Evolutionary conservation across 1,139 yeast species (phyloP).

Genomic region (Wickerhamomyces sp.): DNA sequence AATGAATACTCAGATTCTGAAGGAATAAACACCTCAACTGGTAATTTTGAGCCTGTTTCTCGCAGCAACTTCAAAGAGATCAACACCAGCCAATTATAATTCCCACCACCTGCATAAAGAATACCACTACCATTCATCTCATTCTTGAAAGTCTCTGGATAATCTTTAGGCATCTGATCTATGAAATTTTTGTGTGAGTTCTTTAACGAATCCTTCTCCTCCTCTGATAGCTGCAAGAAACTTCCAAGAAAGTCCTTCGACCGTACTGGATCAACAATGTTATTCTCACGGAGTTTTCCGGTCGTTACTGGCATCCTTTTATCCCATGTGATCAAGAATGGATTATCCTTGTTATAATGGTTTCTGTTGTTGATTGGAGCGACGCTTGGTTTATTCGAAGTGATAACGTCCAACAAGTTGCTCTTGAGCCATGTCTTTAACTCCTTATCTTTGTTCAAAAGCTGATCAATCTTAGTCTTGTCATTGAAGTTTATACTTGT

Average conservation of each 20-base stretch:
- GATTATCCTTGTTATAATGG: conserved; percentile 18
- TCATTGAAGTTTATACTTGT: too few species aligned
- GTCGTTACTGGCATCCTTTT: conserved; percentile 18
- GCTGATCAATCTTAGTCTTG: conserved; percentile 1
- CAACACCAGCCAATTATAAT: conserved; percentile 66
- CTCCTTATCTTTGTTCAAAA: conserved; percentile 1
- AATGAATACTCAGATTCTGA: conserved; percentile 59
- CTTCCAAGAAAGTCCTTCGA: conserved; percentile 18
- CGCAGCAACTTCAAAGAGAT: conserved; percentile 61
- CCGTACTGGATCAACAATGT: conserved; percentile 18
- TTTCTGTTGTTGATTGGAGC: conserved; percentile 16
- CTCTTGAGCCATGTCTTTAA: conserved; percentile 7
- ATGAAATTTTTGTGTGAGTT: conserved; percentile 17
- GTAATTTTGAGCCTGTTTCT: conserved; percentile 57
- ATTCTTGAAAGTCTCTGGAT: conserved; percentile 13
- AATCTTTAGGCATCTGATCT: conserved; percentile 14
- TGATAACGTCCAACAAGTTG: conserved; percentile 9
- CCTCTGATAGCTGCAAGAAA: conserved; percentile 11
- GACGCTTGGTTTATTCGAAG: conserved; percentile 13
- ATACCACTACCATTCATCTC: conserved; percentile 56
- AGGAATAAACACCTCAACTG: conserved; percentile 77
- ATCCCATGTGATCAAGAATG: conserved; percentile 10
- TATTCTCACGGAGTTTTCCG: conserved; percentile 22
- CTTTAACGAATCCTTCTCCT: conserved; percentile 13
- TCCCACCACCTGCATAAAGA: conserved; percentile 79